Base-by-base conservation (phyloP, 2,329 filamentous ascomycete species). In the Paraphoma chrysanthemicola region DNA sequence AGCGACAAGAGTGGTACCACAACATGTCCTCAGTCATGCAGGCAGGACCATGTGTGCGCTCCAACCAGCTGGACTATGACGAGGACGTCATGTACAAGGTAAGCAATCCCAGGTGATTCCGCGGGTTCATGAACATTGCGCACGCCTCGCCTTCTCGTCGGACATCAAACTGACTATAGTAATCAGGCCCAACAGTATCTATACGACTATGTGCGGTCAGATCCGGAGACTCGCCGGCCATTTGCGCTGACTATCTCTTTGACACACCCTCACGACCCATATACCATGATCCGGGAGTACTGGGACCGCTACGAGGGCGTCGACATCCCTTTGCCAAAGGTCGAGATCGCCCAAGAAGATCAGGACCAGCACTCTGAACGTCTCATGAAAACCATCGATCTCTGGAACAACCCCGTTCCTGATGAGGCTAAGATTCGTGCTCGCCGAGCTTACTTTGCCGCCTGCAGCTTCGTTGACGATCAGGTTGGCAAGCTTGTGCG, bases 41-140 rank as follows among this genome's bases (percentile, higher is more conserved):
- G 77, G 93, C 93, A 0, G 93, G 93, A 9, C 87, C 90, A 30
- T 96, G 93, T 69, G 90, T 96, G 41, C 87, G 93, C 64, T 96
- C 92, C 79, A 97, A 97, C 80, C 93, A 97, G 82, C 85, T 97
- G 50, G 93, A 97, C 76, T 97, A 94, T 69, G 93, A 97, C 70
- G 93, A 97, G 79, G 93, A 97, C 79, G 92, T 97, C 75, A 94
- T 97, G 88, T 94, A 91, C 81, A 91, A 89, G 76, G 75, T 77
- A 59, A 67, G 67, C 12, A 49, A 17, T 38, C 33, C 5, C 8
- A 96, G 78, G 91, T 96, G 74, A 93, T 96, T 88, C 93, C 6
- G 91, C 81, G 90, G 23, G 23, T 23, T 23, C 23, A 23, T 23
- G 23, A 23, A 23, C 5, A 23, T 23, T 23, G 23, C 23, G 23